phyloP scores from a whole-genome alignment of 2,329 filamentous ascomycete species.

The Hyphodiscus sp. region DNA sequence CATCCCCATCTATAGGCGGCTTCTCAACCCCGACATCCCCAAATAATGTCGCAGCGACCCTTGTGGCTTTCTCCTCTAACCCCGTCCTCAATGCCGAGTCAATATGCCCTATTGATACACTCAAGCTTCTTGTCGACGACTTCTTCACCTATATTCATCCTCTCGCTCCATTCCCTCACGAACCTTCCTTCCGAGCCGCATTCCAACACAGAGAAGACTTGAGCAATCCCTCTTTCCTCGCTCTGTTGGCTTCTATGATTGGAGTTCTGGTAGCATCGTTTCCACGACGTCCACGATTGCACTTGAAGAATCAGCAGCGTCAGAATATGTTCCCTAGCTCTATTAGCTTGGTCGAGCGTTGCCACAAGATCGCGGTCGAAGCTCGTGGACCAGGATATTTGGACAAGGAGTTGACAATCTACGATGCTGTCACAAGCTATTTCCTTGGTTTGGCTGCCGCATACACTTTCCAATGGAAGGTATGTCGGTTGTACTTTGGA shows the following conservation, averaged over 20 bases:
- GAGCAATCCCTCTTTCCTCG: conserved; percentile 59
- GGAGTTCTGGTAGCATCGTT: conserved; percentile 69
- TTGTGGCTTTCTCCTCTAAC: conserved; percentile 28
- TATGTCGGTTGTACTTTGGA: conserved; percentile 64
- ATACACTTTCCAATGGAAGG: conserved; percentile 62
- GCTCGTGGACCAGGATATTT: conserved; percentile 55
- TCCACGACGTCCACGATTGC: conserved; percentile 61
- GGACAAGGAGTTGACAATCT: conserved; percentile 49
- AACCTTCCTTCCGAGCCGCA: conserved; percentile 66
- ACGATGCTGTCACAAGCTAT: conserved; percentile 68
- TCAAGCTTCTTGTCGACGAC: conserved; percentile 68
- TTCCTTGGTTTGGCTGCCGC: conserved; percentile 61
- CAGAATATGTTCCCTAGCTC: conserved; percentile 62
- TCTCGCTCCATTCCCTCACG: conserved; percentile 70
- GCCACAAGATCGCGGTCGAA: conserved; percentile 60
- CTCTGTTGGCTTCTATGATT: conserved; percentile 69
- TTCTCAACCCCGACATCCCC: conserved; percentile 27
- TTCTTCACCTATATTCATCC: conserved; percentile 81
- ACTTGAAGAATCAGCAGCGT: conserved; percentile 61
- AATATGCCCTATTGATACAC: conserved; percentile 62
- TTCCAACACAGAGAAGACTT: conserved; percentile 62
- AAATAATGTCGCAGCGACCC: conserved; percentile 27
- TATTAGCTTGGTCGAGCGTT: conserved; percentile 63
- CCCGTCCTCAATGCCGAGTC: conserved; percentile 54
- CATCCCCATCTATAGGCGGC: conserved; percentile 12